These are phyloP conservation scores for Dionaea muscipula DNA, from an alignment of 179 eudicot species.

Conservation along the genomic window DNA sequence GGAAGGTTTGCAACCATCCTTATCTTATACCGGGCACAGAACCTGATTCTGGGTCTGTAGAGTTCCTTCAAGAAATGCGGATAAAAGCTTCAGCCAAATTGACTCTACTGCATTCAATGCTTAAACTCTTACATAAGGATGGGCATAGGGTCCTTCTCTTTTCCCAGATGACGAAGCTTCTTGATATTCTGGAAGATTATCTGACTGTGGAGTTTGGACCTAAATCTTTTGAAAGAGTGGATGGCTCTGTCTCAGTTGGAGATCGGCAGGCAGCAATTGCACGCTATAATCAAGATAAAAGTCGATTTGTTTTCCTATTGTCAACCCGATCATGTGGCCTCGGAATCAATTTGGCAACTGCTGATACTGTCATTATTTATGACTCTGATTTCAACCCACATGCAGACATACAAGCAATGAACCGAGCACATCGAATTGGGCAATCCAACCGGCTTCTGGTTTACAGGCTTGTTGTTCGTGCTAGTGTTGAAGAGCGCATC, in stretches of 20 bases:
- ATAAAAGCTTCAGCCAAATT: conserved; percentile 98
- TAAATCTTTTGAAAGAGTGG: conserved; percentile 88
- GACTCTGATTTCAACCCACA: conserved; percentile 99
- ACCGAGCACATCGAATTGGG: conserved; percentile 97
- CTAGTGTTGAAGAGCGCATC: conserved; percentile 98
- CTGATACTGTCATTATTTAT: conserved; percentile 93
- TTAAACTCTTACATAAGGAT: conserved; percentile 57
- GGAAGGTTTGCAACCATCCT: conserved; percentile 97
- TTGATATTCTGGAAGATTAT: conserved; percentile 95
- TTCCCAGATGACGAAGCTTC: conserved; percentile 99
- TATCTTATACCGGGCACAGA: conserved; percentile 97
- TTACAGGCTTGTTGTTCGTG: conserved; percentile 94
- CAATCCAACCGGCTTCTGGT: conserved; percentile 93
- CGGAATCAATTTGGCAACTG: conserved; percentile 95
- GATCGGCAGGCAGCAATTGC: conserved; percentile 90
- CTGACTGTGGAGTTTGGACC: conserved; percentile 78
- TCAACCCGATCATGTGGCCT: conserved; percentile 98
- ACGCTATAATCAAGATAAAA: conserved; percentile 92
- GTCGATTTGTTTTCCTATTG: conserved; percentile 79
- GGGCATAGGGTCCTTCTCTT: conserved; percentile 93
- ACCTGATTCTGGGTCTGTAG: conserved; percentile 80
- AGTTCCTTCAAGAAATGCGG: conserved; percentile 97
- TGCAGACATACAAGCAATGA: conserved; percentile 99
- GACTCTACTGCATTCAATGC: conserved; percentile 90
- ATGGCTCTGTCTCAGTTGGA: conserved; percentile 89